Base-by-base conservation (phyloP, 805 yeast genomes). In the Candida broadrunensis region DNA sequence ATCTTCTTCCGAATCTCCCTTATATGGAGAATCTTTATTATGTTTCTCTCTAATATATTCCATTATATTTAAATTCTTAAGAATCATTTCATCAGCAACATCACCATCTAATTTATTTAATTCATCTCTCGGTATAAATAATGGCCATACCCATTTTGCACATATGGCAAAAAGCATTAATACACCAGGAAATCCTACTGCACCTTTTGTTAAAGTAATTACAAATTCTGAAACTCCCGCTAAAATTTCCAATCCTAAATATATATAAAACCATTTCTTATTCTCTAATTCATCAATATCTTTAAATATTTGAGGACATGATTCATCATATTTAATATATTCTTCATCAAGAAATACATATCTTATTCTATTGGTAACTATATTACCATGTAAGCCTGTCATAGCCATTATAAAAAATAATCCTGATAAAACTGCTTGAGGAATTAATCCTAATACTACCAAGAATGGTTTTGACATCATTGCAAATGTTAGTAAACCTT, bases 341-440 rank as follows among this genome's bases (percentile, higher is more conserved):
- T 58, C 54, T 9, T 67, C 61, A 46, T 89, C 95, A 2, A 83
- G 69, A 44, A 79, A 75, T 0, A 89, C 45, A 58, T 75, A 87
- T 24, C 83, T 57, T 3, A 91, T 63, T 43, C 85, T 75, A 38
- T 75, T 69, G 3, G 84, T 69, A 4, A 91, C 78, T 3, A 72
- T 81, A 54, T 86, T 88, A 4, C 72, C 78, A 43, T 83, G 71
- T 16, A 91, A 56, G 0, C 96, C 96, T 1, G 83, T 77, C 0
- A 88, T 70, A 0, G 96, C 97, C 98, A 91, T 91, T 45, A 88
- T 80, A 72, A 89, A 90, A 58, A 93, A 91, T 35, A 93, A 69
- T 0, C 99, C 99, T 0, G 97, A 86, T 15, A 91, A 67, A 1
- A 91, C 95, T 6, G 95, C 93, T 57, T 91, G 97, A 0, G 99